Evolutionary conservation across 352 stramenopile genomes (phyloP), one percentile per base, ranked within the genome.

Genomic region (Thalassiosira sp.): DNA sequence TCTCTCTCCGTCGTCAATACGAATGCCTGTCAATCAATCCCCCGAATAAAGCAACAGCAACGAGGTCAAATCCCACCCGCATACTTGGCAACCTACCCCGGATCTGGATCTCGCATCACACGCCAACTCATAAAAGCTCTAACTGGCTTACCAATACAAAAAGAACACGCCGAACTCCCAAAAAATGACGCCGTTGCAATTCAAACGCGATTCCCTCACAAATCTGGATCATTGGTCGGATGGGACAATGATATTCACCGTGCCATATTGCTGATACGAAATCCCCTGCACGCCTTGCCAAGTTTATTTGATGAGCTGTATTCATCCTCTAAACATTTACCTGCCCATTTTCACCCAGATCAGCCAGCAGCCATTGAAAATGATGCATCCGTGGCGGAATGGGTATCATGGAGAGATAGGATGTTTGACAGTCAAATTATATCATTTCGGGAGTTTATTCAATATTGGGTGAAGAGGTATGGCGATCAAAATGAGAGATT

Each of bases 261-360:
- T 13, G 42, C 31, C 0, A 52, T 80, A 5, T 35, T 80, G 13
- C 42, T 80, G 25, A 64, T 80, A 18, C 71, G 71, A 5, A 74
- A 71, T 42, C 71, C 71, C 10, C 46, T 75, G 18, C 24, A 58
- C 13, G 62, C 53, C 11, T 45, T 80, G 1, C 22, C 54, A n/a
- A 53, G 7, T 22, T 62, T 71, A 28, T 72, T 69, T 28, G 69
- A 76, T 28, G 69, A 75, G 27, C 15, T 80, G 10, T 76, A 70
- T 15, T 61, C 62, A 6, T 15, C 16, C 20, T 28, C 61, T 28
- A 71, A 60, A 16, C 62, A 71, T 31, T 13, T 61, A 27, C 62
- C 62, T 10, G 37, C 35, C 16, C 28, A 18, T 15, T 71, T 71
- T 24, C 62, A 71, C 18, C 20, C 7, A 37, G 20, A 45, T 0